A percentile compares a stretch with the other conserved stretches of the same genome.
Conservation (phyloP, 1,284 basidiomycete species). For the Naganishia sp. region DNA sequence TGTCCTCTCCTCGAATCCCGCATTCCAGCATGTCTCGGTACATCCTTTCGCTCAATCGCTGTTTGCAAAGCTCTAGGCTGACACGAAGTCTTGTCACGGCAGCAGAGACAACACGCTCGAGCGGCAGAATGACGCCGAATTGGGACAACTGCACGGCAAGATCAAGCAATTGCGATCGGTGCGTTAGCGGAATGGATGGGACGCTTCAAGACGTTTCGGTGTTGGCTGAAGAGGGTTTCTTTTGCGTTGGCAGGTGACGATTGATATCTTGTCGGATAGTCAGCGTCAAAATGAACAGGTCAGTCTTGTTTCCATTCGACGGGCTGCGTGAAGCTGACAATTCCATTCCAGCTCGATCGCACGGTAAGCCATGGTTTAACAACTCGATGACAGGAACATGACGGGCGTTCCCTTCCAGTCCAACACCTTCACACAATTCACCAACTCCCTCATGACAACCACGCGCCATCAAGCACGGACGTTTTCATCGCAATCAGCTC, state of each 20-base stretch:
- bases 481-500: constrained; percentile 28
- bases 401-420: constrained; percentile 5
- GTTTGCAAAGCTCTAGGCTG: constrained; percentile 12
- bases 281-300: constrained; percentile 32
- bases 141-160: constrained; percentile 52
- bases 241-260: constrained; percentile 18
- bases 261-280: constrained; percentile 27
- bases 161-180: constrained; percentile 52
- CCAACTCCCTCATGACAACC: constrained; percentile 33
- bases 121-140: constrained; percentile 54
- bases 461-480: constrained; percentile 35
- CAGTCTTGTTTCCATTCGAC: not conserved
- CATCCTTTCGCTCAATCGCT: not conserved
- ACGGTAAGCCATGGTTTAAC: not conserved
- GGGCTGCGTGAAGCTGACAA: not conserved
- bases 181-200: constrained; percentile 30
- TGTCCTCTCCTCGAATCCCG: no score
- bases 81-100: not conserved
- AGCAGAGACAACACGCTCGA: constrained; percentile 51
- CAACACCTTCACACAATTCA: constrained; percentile 32
- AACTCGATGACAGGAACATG: constrained; percentile 26
- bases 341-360: not conserved
- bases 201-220: not conserved
- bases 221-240: no score
- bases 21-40: constrained; percentile 17